phyloP scores from a whole-genome alignment of 1,139 yeast species.

The Sugiyamaella grinbergsii region DNA sequence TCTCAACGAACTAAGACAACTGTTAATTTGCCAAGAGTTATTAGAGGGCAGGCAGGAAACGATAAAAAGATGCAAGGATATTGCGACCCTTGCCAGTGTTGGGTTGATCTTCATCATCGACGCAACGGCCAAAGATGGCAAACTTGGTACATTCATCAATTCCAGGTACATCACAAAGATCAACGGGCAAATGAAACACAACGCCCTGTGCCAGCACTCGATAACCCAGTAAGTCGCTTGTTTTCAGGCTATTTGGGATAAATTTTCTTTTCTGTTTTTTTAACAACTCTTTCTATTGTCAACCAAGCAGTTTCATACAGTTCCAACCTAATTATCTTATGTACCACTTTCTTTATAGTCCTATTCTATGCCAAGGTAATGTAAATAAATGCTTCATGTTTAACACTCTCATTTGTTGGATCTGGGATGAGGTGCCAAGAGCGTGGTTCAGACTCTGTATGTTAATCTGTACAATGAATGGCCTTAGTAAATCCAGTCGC shows the following conservation, averaged over 20 bases:
- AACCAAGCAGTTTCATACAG: too few relatives aligned
- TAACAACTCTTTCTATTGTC: neutral
- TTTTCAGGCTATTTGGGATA: slow-evolving; percentile 20
- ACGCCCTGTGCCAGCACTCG: slow-evolving; percentile 20
- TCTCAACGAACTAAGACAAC: slow-evolving; percentile 28
- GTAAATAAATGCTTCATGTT: slow-evolving; percentile 59
- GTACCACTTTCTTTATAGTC: slow-evolving; percentile 10
- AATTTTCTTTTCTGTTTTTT: neutral
- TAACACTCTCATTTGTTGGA: slow-evolving; percentile 54
- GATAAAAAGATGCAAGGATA: slow-evolving; percentile 29
- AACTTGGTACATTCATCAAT: slow-evolving; percentile 31
- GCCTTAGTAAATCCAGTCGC: slow-evolving; percentile 60
- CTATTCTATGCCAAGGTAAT: slow-evolving; percentile 54
- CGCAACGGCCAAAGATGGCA: slow-evolving; percentile 29
- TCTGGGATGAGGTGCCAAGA: slow-evolving; percentile 59
- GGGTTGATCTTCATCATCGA: slow-evolving; percentile 30
- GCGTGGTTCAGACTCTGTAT: slow-evolving; percentile 63
- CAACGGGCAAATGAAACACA: slow-evolving; percentile 23
- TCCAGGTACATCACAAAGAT: slow-evolving; percentile 29
- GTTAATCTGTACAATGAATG: slow-evolving; percentile 61
- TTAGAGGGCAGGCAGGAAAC: slow-evolving; percentile 26
- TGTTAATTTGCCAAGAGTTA: slow-evolving; percentile 26
- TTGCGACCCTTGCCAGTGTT: slow-evolving; percentile 26
- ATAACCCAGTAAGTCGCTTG: slow-evolving; percentile 14
- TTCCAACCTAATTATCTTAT: neutral